A percentile compares a stretch with the other conserved stretches of the same genome.
These are phyloP conservation scores for Aspergillus sp. DNA, from an alignment of 2,329 filamentous ascomycete genomes.

Conservation along the genomic window DNA sequence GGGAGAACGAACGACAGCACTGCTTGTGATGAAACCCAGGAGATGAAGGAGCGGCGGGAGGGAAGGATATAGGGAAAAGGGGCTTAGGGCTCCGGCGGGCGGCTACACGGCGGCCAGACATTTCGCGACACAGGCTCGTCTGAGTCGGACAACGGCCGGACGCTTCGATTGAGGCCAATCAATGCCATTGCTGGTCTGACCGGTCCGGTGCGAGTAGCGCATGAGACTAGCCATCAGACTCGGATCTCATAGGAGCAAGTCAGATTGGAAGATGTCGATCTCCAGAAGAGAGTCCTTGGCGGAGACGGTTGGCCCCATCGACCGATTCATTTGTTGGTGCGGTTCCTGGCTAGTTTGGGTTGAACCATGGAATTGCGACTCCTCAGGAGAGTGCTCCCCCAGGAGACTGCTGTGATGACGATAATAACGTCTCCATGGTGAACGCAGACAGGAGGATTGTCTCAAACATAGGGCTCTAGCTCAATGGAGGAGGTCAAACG, in stretches of 20 bases:
- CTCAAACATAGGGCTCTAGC: too few relatives aligned
- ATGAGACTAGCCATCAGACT: not conserved
- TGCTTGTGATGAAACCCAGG: constrained; percentile 14
- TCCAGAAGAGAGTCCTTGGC: not conserved
- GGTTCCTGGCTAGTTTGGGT: not conserved
- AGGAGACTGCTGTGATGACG: too few relatives aligned
- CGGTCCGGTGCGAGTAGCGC: not conserved
- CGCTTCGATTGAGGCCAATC: not conserved
- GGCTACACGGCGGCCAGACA: not conserved
- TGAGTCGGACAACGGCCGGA: not conserved
- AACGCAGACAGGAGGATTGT: too few relatives aligned
- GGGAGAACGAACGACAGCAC: constrained; percentile 20
- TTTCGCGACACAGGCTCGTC: not conserved
- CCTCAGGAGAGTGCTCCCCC: too few relatives aligned
- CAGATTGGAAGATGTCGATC: not conserved
- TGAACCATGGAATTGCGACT: not conserved
- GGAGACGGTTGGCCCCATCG: not conserved
- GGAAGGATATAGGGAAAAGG: not conserved
- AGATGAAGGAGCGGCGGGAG: constrained; percentile 1
- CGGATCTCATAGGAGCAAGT: not conserved
- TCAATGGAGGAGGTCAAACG: not conserved
- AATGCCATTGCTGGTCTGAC: not conserved
- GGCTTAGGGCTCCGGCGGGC: not conserved
- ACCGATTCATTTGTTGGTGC: not conserved
- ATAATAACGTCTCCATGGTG: too few relatives aligned